Base-by-base conservation (phyloP, 345 rosid species). In the Pistacia atlantica region DNA sequence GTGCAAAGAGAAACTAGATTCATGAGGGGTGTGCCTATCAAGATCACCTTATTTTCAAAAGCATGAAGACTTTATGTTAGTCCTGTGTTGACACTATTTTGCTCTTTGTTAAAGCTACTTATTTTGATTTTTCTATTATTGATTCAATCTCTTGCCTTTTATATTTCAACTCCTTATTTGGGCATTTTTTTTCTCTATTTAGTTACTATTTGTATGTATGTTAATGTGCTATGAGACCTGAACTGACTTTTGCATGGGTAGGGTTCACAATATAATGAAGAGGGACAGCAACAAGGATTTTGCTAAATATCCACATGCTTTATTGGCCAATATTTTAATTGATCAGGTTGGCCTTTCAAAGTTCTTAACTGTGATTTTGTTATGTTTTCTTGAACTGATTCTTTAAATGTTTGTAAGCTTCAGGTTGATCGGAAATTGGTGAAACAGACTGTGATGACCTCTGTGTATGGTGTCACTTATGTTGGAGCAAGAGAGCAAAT, bases 401-500 rank as follows among this genome's bases (percentile, higher is more conserved):
- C 58, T 37, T 75, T 33, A 8, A 69, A 71, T 67, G 54, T 84
- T 76, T 79, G 71, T 58, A 81, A 58, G 66, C 83, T 86, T 82
- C 92, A 96, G 99, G 98, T 96, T 52, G 98, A 96, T 83, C 81
- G 98, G 69, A 96, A 93, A 85, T 80, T 96, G 80, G 98, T 96
- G 61, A 93, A 93, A 77, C 99, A 96, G 80, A 96, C 99, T 0
- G 99, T 96, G 80, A 96, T 96, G 99, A 96, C 99, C 71, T 96
- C 99, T 77, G 99, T 96, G 54, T 96, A 96, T 91, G 99, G 98
- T 77, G 99, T 96, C 69, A 96, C 99, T 62, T 96, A 84, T 86
- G 89, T 91, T 60, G 99, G 99, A 46, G 99, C 99, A 51, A 97
- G 99, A 67, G 98, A 96, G 74, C 99, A 96, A 79, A 96, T 93